phyloP scores from a whole-genome alignment of 345 rosid genomes.

The Gossypium herbaceum region DNA sequence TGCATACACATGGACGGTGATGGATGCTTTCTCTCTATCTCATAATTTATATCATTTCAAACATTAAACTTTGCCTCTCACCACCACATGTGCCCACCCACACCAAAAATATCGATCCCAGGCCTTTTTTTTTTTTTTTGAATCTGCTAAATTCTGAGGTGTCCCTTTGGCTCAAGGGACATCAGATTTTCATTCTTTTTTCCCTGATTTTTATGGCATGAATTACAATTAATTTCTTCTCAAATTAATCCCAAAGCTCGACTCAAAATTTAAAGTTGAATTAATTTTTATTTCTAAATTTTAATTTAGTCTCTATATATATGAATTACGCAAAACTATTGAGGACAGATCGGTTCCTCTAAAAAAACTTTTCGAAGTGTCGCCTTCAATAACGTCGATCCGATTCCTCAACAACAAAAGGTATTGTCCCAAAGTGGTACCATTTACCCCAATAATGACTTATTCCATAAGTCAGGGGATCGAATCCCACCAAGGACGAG shows the following conservation, averaged over 20 bases:
- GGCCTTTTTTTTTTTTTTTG: neutral
- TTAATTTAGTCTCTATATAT: no score
- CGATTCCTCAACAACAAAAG: no score
- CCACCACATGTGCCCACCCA: slow-evolving; percentile 54
- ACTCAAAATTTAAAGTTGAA: no score
- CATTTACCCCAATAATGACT: no score
- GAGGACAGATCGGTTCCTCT: accelerated
- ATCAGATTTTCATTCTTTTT: slow-evolving; percentile 1
- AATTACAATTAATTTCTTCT: neutral
- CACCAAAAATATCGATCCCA: slow-evolving; percentile 10
- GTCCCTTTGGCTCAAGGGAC: slow-evolving; percentile 1
- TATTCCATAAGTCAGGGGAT: no score
- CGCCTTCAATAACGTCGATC: no score
- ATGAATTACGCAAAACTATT: no score
- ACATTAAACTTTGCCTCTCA: slow-evolving; percentile 25
- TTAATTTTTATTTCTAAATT: no score
- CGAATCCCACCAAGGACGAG: no score
- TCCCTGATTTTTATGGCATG: neutral
- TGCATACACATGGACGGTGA: slow-evolving; percentile 17
- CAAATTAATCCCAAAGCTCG: neutral
- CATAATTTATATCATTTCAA: slow-evolving; percentile 4
- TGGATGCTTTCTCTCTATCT: slow-evolving; percentile 16
- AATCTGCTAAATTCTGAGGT: neutral
- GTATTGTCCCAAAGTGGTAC: no score
- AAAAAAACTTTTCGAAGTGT: no score